Percentiles rank a stretch among this genome's conserved stretches.
These are phyloP conservation scores for Sugiyamaella japonica DNA, from an alignment of 1,139 yeast genomes.

Conservation along the genomic window DNA sequence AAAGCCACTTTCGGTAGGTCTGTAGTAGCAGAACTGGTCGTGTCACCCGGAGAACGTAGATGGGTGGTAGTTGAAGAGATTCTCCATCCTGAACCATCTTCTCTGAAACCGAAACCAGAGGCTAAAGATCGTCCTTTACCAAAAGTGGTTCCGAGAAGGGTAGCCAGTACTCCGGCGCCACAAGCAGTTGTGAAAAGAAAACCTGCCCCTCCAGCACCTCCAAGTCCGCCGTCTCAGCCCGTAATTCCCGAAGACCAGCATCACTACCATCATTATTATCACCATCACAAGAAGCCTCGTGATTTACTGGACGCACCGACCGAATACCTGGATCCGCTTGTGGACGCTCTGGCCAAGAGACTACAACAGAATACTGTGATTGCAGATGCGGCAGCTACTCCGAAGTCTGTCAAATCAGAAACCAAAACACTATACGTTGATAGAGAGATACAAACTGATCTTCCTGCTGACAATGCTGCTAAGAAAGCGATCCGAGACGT, in stretches of 20 bases:
- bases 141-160: conserved; percentile 20
- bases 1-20: conserved; percentile 78
- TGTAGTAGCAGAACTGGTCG: conserved; percentile 65
- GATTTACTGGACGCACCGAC: conserved; percentile 9
- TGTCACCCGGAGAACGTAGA: conserved; percentile 49
- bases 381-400: conserved; percentile 4
- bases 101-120: conserved; percentile 26
- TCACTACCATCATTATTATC: conserved; percentile 22
- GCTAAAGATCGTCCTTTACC: conserved; percentile 22
- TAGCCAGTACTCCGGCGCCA: conserved; percentile 25
- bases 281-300: conserved; percentile 13
- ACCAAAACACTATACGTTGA: conserved; percentile 21
- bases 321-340: conserved; percentile 28
- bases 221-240: background rate
- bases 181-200: conserved; percentile 6
- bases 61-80: conserved; percentile 79
- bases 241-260: conserved; percentile 15
- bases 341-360: conserved; percentile 29
- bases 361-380: conserved; percentile 22
- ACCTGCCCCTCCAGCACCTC: conserved; percentile 12
- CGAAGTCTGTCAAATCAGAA: conserved; percentile 2
- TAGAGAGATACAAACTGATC: conserved; percentile 29
- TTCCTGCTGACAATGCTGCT: background rate
- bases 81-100: conserved; percentile 33
- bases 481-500: background rate